These are phyloP conservation scores for Cyberlindnera saturnus DNA, from an alignment of 805 yeast species.

Conservation along the genomic window DNA sequence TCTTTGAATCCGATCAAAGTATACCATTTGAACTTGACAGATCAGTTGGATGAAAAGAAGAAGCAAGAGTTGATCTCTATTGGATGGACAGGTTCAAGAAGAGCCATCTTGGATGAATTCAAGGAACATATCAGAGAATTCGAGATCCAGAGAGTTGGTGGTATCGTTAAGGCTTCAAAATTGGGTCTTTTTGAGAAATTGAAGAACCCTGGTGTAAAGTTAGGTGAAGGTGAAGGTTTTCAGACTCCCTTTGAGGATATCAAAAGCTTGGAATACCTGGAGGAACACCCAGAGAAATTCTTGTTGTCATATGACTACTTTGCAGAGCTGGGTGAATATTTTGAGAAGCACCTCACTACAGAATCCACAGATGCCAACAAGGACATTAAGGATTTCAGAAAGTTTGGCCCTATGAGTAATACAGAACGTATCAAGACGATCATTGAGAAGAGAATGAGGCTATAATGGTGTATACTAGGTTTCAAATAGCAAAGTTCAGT, in stretches of 20 bases:
- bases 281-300: slow-evolving; percentile 38
- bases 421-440: slow-evolving; percentile 35
- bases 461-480: not conserved
- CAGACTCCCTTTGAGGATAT: slow-evolving; percentile 40
- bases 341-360: slow-evolving; percentile 33
- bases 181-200: slow-evolving; percentile 61
- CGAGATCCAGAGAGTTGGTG: slow-evolving; percentile 63
- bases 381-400: slow-evolving; percentile 59
- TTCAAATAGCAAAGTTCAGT: not conserved
- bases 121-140: slow-evolving; percentile 59
- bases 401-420: slow-evolving; percentile 53
- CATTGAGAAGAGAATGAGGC: slow-evolving; percentile 12
- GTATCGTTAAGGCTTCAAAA: slow-evolving; percentile 69
- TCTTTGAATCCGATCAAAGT: slow-evolving; percentile 36
- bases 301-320: slow-evolving; percentile 51
- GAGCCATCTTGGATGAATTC: slow-evolving; percentile 65
- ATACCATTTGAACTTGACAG: slow-evolving; percentile 28
- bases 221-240: slow-evolving; percentile 82
- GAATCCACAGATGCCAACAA: slow-evolving; percentile 30
- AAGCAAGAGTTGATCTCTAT: slow-evolving; percentile 45
- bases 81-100: slow-evolving; percentile 96
- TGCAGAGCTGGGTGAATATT: slow-evolving; percentile 41
- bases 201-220: slow-evolving; percentile 49
- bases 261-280: slow-evolving; percentile 33
- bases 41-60: slow-evolving; percentile 26